Evolutionary conservation across 202 grass and related monocot species (phyloP), one percentile per base, ranked within the genome.

Genomic region (Panicum hallii): DNA sequence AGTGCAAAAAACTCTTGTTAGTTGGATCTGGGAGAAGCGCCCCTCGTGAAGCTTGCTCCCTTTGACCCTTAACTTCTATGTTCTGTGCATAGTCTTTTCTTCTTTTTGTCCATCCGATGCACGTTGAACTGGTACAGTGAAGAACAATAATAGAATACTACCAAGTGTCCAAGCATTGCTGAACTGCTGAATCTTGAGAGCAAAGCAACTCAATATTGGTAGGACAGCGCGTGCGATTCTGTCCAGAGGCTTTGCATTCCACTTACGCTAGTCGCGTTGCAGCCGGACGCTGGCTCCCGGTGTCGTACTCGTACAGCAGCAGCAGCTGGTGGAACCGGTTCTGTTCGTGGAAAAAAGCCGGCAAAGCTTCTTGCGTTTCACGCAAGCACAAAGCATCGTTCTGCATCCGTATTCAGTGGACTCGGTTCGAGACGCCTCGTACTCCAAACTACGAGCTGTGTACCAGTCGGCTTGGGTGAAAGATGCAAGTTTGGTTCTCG

Each of bases 331-430:
- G 69, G 40, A 14, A 66, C 74, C 4, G 68, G 52, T 89, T 84
- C 47, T 36, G 61, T 43, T 56, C 49, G 61, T 53, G 22, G 42
- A 80, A 80, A 80, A 79, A 89, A 26, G 76, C 45, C 32, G 63
- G 15, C 9, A 48, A 47, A 67, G 60, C 36, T 14, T 22, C 40
- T 64, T 50, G 48, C 26, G 5, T 63, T 53, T 45, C 1, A 86
- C 56, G 26, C 19, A 52, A 30, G 23, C 12, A 36, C 12, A 34
- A 50, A 17, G 70, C 62, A 45, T 80, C 50, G 16, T 62, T 72
- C 80, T 68, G 82, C 32, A 43, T 48, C 60, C 3, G 52, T 54
- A 42, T 53, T 68, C 70, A 34, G 34, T 20, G 17, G 34, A 40
- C 53, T 17, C 7, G 13, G 50, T 36, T 42, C 13, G 45, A 79